Evolutionary conservation across 805 yeast species (phyloP), one percentile per base, ranked within the genome.

Genomic region (Kregervanrija delftensis): DNA sequence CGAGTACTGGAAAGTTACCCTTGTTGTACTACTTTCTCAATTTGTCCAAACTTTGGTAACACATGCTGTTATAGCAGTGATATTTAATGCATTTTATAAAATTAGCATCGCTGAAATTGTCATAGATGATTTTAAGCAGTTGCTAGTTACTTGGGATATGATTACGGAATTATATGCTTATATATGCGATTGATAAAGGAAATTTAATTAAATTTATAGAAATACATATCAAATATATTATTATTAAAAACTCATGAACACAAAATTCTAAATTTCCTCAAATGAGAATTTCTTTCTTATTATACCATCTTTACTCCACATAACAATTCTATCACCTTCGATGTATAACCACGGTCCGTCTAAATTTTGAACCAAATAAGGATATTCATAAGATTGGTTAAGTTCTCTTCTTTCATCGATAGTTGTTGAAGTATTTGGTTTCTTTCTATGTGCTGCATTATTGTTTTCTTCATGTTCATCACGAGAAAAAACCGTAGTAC

Each of bases 261-360:
- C 35, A 32, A 17, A 38, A 28, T 28, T 39, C 30, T 42, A 58
- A 41, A 48, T 59, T 41, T 58, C 66, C 35, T 58, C 59, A 39
- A 49, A 51, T 1, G 57, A 51, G 32, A 57, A 54, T 32, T 55
- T 52, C 48, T 56, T 63, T 38, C 65, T 48, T 12, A 60, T 43
- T 11, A 62, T 54, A 13, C 67, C 67, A 45, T 65, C 65, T 11
- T 46, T 50, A 45, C 74, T 71, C 8, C 76, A 79, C 53, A 74
- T 66, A 14, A 77, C 31, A 34, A 74, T 67, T 48, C 74, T 73
- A 30, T 70, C 71, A 1, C 79, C 79, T 49, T 83, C 88, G 12
- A 81, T 68, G 1, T 83, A 84, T 32, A 90, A 69, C 77, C 95
- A 77, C 0, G 98, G 96, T 0, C 95, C 95, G 51, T 88, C 96